phyloP scores from a whole-genome alignment of 805 yeast species.

The Myxozyma vanderwaltii region DNA sequence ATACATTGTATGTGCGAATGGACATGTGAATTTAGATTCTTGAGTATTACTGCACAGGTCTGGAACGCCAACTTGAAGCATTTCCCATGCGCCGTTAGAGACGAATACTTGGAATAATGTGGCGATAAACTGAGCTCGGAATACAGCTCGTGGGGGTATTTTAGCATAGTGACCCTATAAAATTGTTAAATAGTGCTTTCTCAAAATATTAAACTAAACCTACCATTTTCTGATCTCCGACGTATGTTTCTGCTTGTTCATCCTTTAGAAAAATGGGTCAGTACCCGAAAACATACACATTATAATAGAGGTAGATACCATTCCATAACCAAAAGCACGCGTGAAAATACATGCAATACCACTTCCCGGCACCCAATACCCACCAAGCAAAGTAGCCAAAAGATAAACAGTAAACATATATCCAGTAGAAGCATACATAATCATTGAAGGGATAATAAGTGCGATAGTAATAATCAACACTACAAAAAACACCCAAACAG shows the following conservation, averaged over 20 bases:
- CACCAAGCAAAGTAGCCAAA: conserved; percentile 62
- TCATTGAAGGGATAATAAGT: conserved; percentile 61
- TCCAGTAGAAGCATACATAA: conserved; percentile 65
- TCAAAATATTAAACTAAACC: neutral
- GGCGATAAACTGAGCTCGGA: conserved; percentile 54
- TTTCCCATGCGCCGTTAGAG: conserved; percentile 47
- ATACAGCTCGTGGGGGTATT: conserved; percentile 62
- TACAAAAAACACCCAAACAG: conserved; percentile 63
- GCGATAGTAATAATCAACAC: conserved; percentile 56
- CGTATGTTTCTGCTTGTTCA: conserved; percentile 56
- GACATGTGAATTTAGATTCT: conserved; percentile 51
- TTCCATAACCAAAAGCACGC: conserved; percentile 60
- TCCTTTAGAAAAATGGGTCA: conserved; percentile 39
- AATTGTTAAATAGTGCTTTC: no score
- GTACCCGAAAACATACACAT: no score
- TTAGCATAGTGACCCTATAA: conserved; percentile 57
- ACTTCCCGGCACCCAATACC: conserved; percentile 62
- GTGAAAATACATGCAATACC: conserved; percentile 64
- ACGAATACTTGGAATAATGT: conserved; percentile 49
- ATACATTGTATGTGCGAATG: conserved; percentile 51
- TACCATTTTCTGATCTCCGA: conserved; percentile 59
- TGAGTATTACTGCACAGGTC: conserved; percentile 51
- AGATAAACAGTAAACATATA: conserved; percentile 61
- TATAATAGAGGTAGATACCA: no score
- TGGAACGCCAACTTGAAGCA: conserved; percentile 40